Conservation (phyloP, 2,329 filamentous ascomycete species). For the Fusarium heterosporum region DNA sequence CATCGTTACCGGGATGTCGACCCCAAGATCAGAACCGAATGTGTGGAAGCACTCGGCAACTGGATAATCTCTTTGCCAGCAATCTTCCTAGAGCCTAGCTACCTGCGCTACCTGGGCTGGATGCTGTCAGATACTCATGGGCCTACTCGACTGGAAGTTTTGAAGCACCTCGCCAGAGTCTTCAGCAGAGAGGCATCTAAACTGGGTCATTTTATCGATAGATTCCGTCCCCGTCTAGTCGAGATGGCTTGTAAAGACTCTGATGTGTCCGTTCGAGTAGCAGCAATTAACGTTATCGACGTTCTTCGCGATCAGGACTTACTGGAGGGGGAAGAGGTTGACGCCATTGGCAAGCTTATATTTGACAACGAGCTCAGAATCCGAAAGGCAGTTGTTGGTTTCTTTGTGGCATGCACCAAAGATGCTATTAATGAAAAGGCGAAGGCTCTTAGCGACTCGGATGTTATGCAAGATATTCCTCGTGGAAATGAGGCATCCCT, state of each 20-base stretch:
- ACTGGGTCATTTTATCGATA: slow-evolving; percentile 91
- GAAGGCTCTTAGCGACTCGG: slow-evolving; percentile 85
- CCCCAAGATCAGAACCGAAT: slow-evolving; percentile 87
- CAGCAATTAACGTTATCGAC: slow-evolving; percentile 84
- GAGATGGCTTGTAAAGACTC: slow-evolving; percentile 92
- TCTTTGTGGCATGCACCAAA: slow-evolving; percentile 89
- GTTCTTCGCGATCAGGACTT: slow-evolving; percentile 84
- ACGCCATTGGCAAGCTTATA: slow-evolving; percentile 85
- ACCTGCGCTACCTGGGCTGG: slow-evolving; percentile 95
- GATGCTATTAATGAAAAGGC: slow-evolving; percentile 83
- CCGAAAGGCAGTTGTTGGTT: slow-evolving; percentile 87
- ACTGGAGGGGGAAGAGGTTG: slow-evolving; percentile 91
- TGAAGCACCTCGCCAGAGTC: slow-evolving; percentile 83
- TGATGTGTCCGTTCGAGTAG: slow-evolving; percentile 82
- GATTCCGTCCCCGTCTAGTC: slow-evolving; percentile 86
- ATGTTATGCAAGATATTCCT: slow-evolving; percentile 78
- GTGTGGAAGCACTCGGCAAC: slow-evolving; percentile 83
- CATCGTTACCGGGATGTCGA: slow-evolving; percentile 97
- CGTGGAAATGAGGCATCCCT: slow-evolving; percentile 79
- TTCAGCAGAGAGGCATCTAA: slow-evolving; percentile 86
- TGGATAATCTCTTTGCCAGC: slow-evolving; percentile 91
- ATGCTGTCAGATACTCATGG: slow-evolving; percentile 85
- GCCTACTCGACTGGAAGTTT: slow-evolving; percentile 82
- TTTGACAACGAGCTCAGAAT: slow-evolving; percentile 89
- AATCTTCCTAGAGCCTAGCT: slow-evolving; percentile 89